Evolutionary conservation across 306 rosid genomes (phyloP), one percentile per base, ranked within the genome.

Genomic region (Quercus variabilis): DNA sequence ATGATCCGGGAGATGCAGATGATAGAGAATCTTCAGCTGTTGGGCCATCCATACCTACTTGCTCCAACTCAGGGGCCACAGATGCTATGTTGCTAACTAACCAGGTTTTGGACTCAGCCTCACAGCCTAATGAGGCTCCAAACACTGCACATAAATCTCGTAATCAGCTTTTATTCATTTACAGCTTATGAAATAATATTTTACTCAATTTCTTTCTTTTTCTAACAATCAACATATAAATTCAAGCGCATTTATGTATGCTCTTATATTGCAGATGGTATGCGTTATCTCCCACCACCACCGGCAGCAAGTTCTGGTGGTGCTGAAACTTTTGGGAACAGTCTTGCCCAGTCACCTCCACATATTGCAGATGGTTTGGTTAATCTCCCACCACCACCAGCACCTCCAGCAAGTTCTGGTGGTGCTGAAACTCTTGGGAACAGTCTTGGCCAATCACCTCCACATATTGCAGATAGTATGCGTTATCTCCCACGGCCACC

Each of bases 51-150:
- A 75, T 19, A 30, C 30, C 71, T 58, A 2, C 57, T n/a, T 71
- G 49, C 60, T 54, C 83, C 17, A 76, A 76, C 41, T 31, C 64
- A 17, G 78, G 21, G 83, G 74, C 30, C 55, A 23, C 20, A 55
- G 64, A 51, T 52, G 21, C 10, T 10, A 4, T 49, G 28, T 11
- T 28, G 21, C 43, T 54, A 73, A 38, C 20, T 17, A 55, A 69
- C 4, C 58, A 55, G 58, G 38, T 23, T 51, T 15, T 41, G 38
- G 55, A 75, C 15, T 62, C 71, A 3, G 9, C 79, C 38, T 57
- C 55, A 17, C 57, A 30, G 63, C 43, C 56, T 38, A 72, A 55
- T 23, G 76, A 59, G 74, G 23, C 60, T 73, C 21, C 25, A 4
- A 15, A 18, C 26, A 12, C 55, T 31, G 5, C 54, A 7, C 31